phyloP scores from a whole-genome alignment of 2,329 filamentous ascomycete genomes.

The Hypoxylon sp. region DNA sequence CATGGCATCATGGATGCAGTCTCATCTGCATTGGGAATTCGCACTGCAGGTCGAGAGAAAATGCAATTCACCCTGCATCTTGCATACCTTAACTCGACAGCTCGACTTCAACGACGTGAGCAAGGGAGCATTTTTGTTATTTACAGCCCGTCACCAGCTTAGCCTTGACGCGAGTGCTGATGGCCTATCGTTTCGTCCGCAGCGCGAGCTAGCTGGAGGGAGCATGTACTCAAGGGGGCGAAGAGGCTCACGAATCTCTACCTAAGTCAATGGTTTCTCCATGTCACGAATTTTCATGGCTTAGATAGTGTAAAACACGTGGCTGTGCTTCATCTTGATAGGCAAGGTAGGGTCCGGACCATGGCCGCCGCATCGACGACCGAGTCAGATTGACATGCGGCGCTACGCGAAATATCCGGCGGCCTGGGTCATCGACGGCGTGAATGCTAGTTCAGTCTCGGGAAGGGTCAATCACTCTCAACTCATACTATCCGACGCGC shows the following conservation, averaged over 20 bases:
- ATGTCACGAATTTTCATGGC: neutral
- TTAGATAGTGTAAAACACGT: slow-evolving; percentile 14
- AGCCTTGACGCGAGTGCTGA: neutral
- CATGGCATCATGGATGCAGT: slow-evolving; percentile 12
- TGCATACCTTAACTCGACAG: slow-evolving; percentile 11
- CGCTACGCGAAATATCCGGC: slow-evolving; percentile 7
- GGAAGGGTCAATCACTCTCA: neutral
- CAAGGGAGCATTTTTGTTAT: slow-evolving; percentile 11
- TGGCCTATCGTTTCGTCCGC: neutral
- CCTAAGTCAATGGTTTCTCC: slow-evolving; percentile 7
- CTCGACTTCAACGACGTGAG: neutral
- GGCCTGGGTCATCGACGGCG: slow-evolving; percentile 7
- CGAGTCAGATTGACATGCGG: neutral
- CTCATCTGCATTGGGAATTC: slow-evolving; percentile 27
- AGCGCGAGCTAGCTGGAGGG: neutral
- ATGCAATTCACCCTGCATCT: slow-evolving; percentile 24
- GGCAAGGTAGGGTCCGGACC: neutral
- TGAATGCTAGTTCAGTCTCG: neutral
- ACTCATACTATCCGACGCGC: neutral
- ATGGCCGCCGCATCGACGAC: slow-evolving; percentile 1
- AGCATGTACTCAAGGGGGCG: slow-evolving; percentile 3
- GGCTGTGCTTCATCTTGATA: slow-evolving; percentile 11
- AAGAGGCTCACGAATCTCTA: slow-evolving; percentile 6
- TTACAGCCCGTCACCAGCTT: neutral
- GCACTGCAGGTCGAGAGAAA: slow-evolving; percentile 7